Evolutionary conservation across 192 early-diverging fungal genomes (phyloP), one percentile per base, ranked within the genome.

Genomic region (Backusella mclennaniae): DNA sequence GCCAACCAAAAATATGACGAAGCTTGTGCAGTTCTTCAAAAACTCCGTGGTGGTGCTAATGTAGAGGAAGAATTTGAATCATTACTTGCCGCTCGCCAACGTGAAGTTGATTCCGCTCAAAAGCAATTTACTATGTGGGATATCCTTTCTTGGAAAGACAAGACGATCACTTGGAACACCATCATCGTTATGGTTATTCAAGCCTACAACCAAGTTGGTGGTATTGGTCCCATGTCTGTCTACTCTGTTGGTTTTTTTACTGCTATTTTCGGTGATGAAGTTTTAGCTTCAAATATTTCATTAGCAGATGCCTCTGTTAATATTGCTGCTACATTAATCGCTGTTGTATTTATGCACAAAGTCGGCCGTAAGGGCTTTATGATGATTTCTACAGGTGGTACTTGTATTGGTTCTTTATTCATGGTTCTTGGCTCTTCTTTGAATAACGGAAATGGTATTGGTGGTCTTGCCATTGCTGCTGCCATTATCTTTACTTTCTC

Each of bases 161-260:
- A 53, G 23, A 74, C 71, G 21, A 77, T 83, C 52, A 77, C 80
- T 15, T 84, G 85, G 71, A 88, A 90, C 49, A 88, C 95, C 1
- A 35, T 94, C 21, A 87, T 89, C 44, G 91, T 91, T 66, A 85
- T 93, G 44, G 85, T 89, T 9, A 71, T 95, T 9, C 93, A 94
- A 83, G 85, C 93, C 35, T 86, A 89, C 77, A 93, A 97, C 82
- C 95, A 97, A 82, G 86, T 95, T 26, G 89, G 88, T 70, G 95
- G 95, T 71, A 95, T 97, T 85, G 94, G 93, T 81, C 92, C 91
- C 6, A 90, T 95, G 67, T 92, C 93, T 73, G 93, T 92, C 80
- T 96, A 94, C 79, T 92, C 91, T 35, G 91, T 92, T 14, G 88
- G 88, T 21, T 94, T 95, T 76, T 91, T 96, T 81, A 88, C 86